Conservation (phyloP, 192 early-diverging fungal species). For the Dimargaris xerosporica region DNA sequence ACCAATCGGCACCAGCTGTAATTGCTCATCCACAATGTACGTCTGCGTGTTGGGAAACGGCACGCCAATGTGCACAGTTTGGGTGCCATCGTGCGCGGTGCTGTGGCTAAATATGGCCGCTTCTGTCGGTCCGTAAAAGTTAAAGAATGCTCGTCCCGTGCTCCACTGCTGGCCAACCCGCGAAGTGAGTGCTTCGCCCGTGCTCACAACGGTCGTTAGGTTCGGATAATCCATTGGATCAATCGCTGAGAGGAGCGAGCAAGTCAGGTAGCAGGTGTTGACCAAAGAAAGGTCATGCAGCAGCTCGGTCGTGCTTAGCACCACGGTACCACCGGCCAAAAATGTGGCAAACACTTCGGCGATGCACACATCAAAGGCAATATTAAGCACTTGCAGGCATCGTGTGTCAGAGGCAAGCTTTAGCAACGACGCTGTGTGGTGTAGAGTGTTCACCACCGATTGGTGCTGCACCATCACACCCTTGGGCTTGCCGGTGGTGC, state of each 20-base stretch:
- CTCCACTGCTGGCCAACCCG: neutral
- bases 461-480: neutral
- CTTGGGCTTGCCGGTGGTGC: constrained; percentile 2
- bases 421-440: neutral
- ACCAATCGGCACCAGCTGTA: constrained; percentile 17
- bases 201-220: neutral
- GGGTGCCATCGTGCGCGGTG: neutral
- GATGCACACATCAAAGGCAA: neutral
- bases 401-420: neutral
- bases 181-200: neutral
- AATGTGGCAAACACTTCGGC: neutral
- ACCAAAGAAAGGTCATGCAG: neutral
- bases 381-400: neutral
- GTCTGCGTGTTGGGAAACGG: constrained; percentile 14
- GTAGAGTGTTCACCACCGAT: neutral
- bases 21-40: constrained; percentile 18
- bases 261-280: neutral
- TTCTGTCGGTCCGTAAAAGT: neutral
- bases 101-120: neutral
- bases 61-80: constrained; percentile 13
- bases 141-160: neutral
- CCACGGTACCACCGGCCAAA: neutral
- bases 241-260: neutral
- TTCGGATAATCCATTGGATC: neutral
- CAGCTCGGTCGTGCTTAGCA: neutral